Conservation (phyloP, 2,329 filamentous ascomycete species). For the Aspergillus ochraceoroseus region DNA sequence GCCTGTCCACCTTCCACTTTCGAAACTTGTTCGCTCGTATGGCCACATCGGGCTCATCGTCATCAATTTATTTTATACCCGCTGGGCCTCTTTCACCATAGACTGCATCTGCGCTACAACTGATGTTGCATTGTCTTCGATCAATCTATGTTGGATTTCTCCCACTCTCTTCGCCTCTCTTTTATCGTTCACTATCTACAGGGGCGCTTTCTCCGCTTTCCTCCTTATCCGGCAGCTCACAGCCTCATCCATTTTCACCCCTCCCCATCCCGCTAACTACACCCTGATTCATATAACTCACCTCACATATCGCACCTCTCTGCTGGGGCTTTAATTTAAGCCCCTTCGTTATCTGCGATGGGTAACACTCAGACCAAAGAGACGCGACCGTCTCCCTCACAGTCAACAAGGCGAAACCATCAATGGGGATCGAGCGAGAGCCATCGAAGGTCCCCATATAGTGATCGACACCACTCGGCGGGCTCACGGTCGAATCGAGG, state of each 20-base stretch:
- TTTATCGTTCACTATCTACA: slow-evolving; percentile 12
- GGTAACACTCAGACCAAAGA: slow-evolving; percentile 48
- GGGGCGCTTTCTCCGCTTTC: slow-evolving; percentile 19
- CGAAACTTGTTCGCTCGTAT: slow-evolving; percentile 26
- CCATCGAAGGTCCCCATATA: slow-evolving; percentile 30
- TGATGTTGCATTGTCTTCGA: slow-evolving; percentile 3
- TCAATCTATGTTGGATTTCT: slow-evolving; percentile 3
- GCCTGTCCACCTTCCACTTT: slow-evolving; percentile 17
- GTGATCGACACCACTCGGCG: slow-evolving; percentile 32
- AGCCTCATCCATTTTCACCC: slow-evolving; percentile 13
- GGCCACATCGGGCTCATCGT: slow-evolving; percentile 26
- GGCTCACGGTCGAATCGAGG: slow-evolving; percentile 48
- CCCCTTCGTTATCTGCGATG: slow-evolving; percentile 28
- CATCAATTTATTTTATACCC: slow-evolving; percentile 13
- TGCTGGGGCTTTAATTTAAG: slow-evolving; percentile 6
- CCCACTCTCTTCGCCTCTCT: slow-evolving; percentile 4
- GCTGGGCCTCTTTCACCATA: slow-evolving; percentile 11
- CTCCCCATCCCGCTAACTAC: slow-evolving; percentile 1
- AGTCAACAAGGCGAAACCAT: slow-evolving; percentile 29
- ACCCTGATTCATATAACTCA: not conserved
- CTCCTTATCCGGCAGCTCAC: slow-evolving; percentile 19
- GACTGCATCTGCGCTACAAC: slow-evolving; percentile 7
- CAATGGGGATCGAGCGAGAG: slow-evolving; percentile 28
- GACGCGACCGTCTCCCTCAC: slow-evolving; percentile 33
- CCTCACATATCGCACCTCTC: not conserved